These are phyloP conservation scores for Elymus sibiricus DNA, from an alignment of 176 grass and related monocot species.

Conservation along the genomic window DNA sequence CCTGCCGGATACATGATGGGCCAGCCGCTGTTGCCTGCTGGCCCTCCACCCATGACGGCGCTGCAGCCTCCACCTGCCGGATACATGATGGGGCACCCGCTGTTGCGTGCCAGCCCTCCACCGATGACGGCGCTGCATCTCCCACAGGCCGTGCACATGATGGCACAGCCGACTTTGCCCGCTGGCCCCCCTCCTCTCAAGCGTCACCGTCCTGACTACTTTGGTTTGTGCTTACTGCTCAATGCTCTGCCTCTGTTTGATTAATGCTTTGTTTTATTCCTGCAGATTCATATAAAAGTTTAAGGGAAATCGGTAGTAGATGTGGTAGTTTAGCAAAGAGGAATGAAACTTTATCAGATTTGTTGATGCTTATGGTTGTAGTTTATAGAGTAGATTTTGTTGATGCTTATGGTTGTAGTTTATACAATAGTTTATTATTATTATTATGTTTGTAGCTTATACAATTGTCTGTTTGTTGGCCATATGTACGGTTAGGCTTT, in stretches of 20 bases:
- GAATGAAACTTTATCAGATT: not conserved
- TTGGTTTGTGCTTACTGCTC: constrained; percentile 34
- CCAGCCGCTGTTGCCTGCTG: no score
- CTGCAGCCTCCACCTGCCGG: not conserved
- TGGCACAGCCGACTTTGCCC: constrained; percentile 1
- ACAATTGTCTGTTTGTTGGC: not conserved
- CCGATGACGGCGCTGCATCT: not conserved
- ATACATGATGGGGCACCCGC: not conserved
- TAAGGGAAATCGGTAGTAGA: not conserved
- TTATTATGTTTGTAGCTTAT: not conserved
- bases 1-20: not conserved
- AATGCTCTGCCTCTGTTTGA: not conserved
- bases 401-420: not conserved
- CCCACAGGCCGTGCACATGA: not conserved
- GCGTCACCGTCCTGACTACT: constrained; percentile 38
- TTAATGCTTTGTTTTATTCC: not conserved
- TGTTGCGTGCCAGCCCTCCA: no score
- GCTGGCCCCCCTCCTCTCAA: constrained; percentile 33
- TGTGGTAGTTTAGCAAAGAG: not conserved
- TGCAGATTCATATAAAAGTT: not conserved
- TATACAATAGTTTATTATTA: not conserved
- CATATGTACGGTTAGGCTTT: not conserved
- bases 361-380: not conserved
- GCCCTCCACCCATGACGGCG: not conserved
- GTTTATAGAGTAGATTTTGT: not conserved